Percentiles rank a stretch among this genome's conserved stretches.
Evolutionary conservation across 257 asterid species (phyloP).

Genomic region (Cruciata laevipes): DNA sequence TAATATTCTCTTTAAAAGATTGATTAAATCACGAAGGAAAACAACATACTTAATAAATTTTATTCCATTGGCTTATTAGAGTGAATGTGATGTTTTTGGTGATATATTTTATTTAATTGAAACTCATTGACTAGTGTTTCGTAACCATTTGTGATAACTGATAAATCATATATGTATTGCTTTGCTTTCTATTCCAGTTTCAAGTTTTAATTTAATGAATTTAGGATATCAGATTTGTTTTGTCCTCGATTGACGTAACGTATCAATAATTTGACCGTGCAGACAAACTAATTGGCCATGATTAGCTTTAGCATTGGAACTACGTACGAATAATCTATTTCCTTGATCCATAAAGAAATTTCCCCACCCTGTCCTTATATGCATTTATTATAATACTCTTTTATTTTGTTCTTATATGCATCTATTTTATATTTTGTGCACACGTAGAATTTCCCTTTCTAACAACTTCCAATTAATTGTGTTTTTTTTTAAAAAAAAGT

Average conservation of each 20-base stretch:
- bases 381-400: background rate
- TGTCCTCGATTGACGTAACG: constrained; percentile 3
- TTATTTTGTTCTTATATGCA: background rate
- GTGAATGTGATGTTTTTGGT: too few species aligned
- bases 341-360: background rate
- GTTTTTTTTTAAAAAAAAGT: too few species aligned
- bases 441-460: too few species aligned
- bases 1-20: background rate
- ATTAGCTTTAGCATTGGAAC: background rate
- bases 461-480: too few species aligned
- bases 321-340: background rate
- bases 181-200: background rate
- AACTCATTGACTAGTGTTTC: background rate
- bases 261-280: background rate
- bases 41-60: background rate
- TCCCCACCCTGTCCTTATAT: background rate
- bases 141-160: background rate
- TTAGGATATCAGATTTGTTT: background rate
- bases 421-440: background rate
- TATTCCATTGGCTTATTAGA: background rate
- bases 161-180: background rate
- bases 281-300: background rate
- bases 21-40: background rate
- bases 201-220: background rate
- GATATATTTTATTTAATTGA: background rate